Conservation (phyloP, 2,329 filamentous ascomycete genomes). For the Drechmeria coniospora region DNA sequence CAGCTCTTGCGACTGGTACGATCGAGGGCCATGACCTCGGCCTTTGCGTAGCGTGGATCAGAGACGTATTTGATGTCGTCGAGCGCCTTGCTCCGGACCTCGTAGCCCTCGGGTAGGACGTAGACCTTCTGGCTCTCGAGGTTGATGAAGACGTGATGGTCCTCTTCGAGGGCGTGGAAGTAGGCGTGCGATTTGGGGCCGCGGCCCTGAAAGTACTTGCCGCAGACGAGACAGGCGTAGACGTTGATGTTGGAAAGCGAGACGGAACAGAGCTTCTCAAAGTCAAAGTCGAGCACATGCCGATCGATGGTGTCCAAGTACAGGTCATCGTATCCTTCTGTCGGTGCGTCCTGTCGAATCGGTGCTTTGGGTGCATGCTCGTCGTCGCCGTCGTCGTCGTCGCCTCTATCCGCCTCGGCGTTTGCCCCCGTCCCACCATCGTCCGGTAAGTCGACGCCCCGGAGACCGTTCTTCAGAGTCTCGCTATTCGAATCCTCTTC, state of each 20-base stretch:
- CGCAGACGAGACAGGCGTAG: conserved; percentile 92
- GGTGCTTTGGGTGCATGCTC: conserved; percentile 28
- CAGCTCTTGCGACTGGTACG: conserved; percentile 44
- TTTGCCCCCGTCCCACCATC: conserved; percentile 1
- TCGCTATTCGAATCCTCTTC: background rate
- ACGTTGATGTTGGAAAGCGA: conserved; percentile 97
- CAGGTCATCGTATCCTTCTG: conserved; percentile 82
- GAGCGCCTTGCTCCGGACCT: conserved; percentile 84
- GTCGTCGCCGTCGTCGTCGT: conserved; percentile 20
- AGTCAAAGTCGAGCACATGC: conserved; percentile 89
- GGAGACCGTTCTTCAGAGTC: background rate
- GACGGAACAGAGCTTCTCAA: conserved; percentile 94
- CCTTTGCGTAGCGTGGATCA: conserved; percentile 69
- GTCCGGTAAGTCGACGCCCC: background rate
- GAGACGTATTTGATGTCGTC: conserved; percentile 98
- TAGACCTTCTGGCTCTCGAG: conserved; percentile 87
- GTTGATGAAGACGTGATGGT: conserved; percentile 96
- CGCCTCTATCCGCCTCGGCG: conserved; percentile 10
- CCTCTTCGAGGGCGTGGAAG: conserved; percentile 88
- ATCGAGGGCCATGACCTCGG: conserved; percentile 70
- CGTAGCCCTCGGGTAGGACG: conserved; percentile 89
- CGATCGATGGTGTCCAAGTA: conserved; percentile 97
- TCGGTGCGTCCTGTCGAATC: conserved; percentile 59
- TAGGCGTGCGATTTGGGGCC: conserved; percentile 93
- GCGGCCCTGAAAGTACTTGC: conserved; percentile 92